Base-by-base conservation (phyloP, 371 early-diverging fungal species). In the Neoconidiobolus thromboides region DNA sequence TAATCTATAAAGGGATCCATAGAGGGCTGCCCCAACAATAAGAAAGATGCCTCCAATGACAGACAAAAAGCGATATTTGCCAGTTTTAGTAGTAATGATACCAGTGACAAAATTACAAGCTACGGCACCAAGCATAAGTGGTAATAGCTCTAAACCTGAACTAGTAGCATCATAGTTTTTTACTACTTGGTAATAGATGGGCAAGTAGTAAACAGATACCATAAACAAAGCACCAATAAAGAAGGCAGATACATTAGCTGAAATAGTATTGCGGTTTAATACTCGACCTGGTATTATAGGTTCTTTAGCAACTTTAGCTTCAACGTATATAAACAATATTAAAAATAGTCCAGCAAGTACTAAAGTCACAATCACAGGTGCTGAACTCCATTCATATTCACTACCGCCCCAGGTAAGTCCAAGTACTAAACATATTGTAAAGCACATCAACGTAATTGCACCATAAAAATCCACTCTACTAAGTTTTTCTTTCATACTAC, bases 351-450 rank as follows among this genome's bases (percentile, higher is more conserved):
- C 63, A 7, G 79, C 76, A 7, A 69, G 68, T 12, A 66, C 66
- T 3, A 80, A 80, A 15, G 76, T 65, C 66, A 63, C 39, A 82
- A 71, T 58, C 80, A 69, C 3, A 72, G 69, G 61, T 2, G 75
- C 66, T 2, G 73, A 71, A 44, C 64, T 57, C 79, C 80, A 80
- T 1, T 77, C 62, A 48, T 73, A 77, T 12, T 67, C 61, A 42
- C 40, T 51, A 7, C 57, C 57, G 2, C 89, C 89, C 43, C 85
- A 74, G 10, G 80, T 73, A 3, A 85, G 73, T 2, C 83, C 81
- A 36, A 86, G 60, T 43, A 89, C 7, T 2, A 55, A 5, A 12
- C 26, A 15, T 3, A 14, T 6, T 6, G 56, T 55, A 14, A n/a
- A 40, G 2, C 41, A 3, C 1, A 64, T 62, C 50, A 71, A 46